Base-by-base conservation (phyloP, 129 eudicot species). In the Apium graveolens region DNA sequence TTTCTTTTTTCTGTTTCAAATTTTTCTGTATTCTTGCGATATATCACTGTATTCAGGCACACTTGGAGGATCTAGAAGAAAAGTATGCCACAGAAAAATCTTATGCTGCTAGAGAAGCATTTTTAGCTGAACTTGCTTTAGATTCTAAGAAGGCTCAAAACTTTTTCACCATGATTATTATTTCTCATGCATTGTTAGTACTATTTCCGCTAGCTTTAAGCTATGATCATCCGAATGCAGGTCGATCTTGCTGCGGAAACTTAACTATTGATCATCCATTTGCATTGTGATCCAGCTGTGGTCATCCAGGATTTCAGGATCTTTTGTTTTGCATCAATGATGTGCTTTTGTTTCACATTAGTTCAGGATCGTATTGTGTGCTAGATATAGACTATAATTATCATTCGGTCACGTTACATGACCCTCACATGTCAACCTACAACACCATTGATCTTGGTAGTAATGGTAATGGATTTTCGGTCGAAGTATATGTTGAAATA, bases 311-410 rank as follows among this genome's bases (percentile, higher is more conserved):
- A n/a, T n/a, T n/a, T n/a, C n/a, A n/a, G n/a, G n/a, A n/a, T n/a
- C n/a, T n/a, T n/a, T n/a, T n/a, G n/a, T n/a, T n/a, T n/a, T n/a
- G n/a, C n/a, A n/a, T n/a, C n/a, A n/a, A n/a, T n/a, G n/a, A n/a
- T n/a, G n/a, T n/a, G n/a, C n/a, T n/a, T n/a, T 92, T 96, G 99
- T 85, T 96, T 63, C 99, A 96, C 85, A 92, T 92, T 35, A 86
- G 91, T 82, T 96, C 99, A 0, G 99, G 99, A 2, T 96, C 99
- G 5, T 96, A 92, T 26, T 84, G 89, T 31, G 97, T 96, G 1
- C 85, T 90, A 34, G 92, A 90, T 78, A 92, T 96, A 17, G 99
- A 96, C 86, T 96, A 92, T 46, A 91, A 97, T 44, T 96, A 88
- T 76, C 86, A 81, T 13, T 83, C 94, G 7, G 87, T 9, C 97